phyloP scores from a whole-genome alignment of 176 grass and related monocot genomes.

The Pontederia paniculata region DNA sequence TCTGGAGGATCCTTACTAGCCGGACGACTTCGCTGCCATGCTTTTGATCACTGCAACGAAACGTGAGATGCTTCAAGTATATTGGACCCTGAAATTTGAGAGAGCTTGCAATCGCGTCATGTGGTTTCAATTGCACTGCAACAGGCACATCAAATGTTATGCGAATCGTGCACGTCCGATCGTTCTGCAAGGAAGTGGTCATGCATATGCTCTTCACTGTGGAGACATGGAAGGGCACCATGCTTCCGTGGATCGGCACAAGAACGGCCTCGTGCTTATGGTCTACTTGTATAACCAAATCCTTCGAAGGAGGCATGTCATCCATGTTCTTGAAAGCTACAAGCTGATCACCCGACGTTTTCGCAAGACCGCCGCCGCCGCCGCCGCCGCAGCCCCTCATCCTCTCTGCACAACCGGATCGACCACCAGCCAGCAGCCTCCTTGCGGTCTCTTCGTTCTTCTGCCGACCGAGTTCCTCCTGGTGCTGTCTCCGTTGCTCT shows the following conservation, averaged over 20 bases:
- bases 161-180: constrained; percentile 54
- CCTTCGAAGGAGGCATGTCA: constrained; percentile 51
- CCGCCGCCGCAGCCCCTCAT: too few species aligned
- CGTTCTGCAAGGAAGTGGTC: constrained; percentile 58
- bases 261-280: constrained; percentile 76
- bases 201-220: constrained; percentile 79
- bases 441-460: constrained; percentile 79
- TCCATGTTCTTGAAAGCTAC: constrained; percentile 61
- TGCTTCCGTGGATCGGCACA: constrained; percentile 70
- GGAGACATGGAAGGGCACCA: constrained; percentile 86
- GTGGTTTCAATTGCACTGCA: constrained; percentile 57
- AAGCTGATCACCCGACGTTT: constrained; percentile 55
- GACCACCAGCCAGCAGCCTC: constrained; percentile 50
- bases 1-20: constrained; percentile 63
- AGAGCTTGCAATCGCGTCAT: constrained; percentile 40
- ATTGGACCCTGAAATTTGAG: constrained; percentile 59
- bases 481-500: constrained; percentile 66
- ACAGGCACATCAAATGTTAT: constrained; percentile 78
- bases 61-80: constrained; percentile 68
- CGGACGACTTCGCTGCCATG: constrained; percentile 86
- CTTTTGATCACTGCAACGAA: constrained; percentile 55
- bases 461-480: constrained; percentile 69
- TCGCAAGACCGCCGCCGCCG: constrained; percentile 28
- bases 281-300: constrained; percentile 76
- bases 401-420: constrained; percentile 41